A percentile compares a stretch with the other conserved stretches of the same genome.
Evolutionary conservation across 1,284 basidiomycete genomes (phyloP).

Genomic region (Microbotryum scabiosae): DNA sequence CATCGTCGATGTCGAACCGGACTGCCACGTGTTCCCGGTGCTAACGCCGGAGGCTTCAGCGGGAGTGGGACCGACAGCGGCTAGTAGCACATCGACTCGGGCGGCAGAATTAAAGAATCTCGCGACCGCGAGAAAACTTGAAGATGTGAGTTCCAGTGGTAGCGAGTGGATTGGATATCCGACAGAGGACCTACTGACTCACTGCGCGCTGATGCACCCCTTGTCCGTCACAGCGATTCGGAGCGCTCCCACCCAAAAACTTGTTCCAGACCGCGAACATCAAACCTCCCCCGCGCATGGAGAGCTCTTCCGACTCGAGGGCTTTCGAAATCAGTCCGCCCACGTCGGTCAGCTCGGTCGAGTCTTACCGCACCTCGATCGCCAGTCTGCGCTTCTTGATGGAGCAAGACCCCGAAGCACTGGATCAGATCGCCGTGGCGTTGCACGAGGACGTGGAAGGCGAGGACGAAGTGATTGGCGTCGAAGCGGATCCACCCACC

Average conservation of each 20-base stretch:
- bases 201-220: neutral
- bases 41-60: neutral
- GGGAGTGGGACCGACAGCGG: neutral
- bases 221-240: constrained; percentile 11
- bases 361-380: constrained; percentile 16
- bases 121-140: constrained; percentile 23
- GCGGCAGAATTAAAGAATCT: constrained; percentile 5
- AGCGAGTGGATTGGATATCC: too few species aligned
- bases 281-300: neutral
- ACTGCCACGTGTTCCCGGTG: neutral
- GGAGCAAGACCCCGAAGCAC: constrained; percentile 11
- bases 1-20: neutral
- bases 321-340: neutral
- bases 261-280: constrained; percentile 3
- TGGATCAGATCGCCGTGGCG: constrained; percentile 14
- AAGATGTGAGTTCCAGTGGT: constrained; percentile 11
- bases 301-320: neutral
- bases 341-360: neutral
- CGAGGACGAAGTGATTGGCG: neutral
- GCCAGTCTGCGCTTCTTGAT: constrained; percentile 11
- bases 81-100: neutral
- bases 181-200: neutral
- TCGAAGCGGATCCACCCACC: neutral
- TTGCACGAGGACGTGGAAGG: neutral
- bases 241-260: constrained; percentile 20